phyloP scores from a whole-genome alignment of 371 early-diverging fungal species.

The Apophysomyces elegans region DNA sequence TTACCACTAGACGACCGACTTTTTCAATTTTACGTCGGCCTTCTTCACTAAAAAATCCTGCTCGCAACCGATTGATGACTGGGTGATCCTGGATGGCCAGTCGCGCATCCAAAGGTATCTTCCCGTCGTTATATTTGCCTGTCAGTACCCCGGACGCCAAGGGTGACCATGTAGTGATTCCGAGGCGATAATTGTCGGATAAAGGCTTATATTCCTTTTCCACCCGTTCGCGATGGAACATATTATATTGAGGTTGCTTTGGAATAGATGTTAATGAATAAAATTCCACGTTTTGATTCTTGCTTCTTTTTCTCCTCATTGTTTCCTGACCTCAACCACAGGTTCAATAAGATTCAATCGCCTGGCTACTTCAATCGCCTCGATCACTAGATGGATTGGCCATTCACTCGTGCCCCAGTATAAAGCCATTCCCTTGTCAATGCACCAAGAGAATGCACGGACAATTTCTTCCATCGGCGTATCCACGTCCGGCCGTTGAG shows the following conservation, averaged over 20 bases:
- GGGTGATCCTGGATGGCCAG: slow-evolving; percentile 65
- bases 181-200: slow-evolving; percentile 68
- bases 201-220: slow-evolving; percentile 76
- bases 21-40: slow-evolving; percentile 53
- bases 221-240: slow-evolving; percentile 77
- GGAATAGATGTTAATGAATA: slow-evolving; percentile 35
- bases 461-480: slow-evolving; percentile 82
- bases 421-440: slow-evolving; percentile 77
- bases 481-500: slow-evolving; percentile 73
- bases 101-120: slow-evolving; percentile 69
- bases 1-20: not conserved
- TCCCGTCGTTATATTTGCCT: slow-evolving; percentile 75
- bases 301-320: not conserved
- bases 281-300: not conserved
- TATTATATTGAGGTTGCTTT: slow-evolving; percentile 82
- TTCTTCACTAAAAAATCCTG: slow-evolving; percentile 61
- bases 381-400: slow-evolving; percentile 74
- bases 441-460: slow-evolving; percentile 82
- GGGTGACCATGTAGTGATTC: slow-evolving; percentile 81
- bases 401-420: slow-evolving; percentile 89
- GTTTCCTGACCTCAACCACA: slow-evolving; percentile 42
- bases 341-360: slow-evolving; percentile 67
- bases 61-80: slow-evolving; percentile 60
- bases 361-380: slow-evolving; percentile 73
- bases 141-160: slow-evolving; percentile 69